Conservation (phyloP, 2,329 filamentous ascomycete genomes). For the Penicillium decumbens region DNA sequence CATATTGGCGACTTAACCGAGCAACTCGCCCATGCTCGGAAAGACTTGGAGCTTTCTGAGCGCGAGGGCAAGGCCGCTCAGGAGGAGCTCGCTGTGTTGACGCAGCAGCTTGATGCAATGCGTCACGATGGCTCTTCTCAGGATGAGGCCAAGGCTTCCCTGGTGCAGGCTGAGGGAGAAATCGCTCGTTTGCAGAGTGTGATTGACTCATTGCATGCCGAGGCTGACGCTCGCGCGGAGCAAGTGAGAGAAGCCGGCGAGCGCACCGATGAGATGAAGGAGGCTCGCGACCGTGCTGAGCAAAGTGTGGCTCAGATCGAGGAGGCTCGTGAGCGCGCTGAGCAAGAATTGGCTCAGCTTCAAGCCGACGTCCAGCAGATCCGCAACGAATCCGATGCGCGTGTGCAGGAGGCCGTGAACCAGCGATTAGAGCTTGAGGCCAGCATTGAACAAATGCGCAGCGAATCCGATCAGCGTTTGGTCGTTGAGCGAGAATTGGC, state of each 20-base stretch:
- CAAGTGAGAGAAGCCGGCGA: slow-evolving; percentile 16
- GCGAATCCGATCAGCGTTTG: slow-evolving; percentile 28
- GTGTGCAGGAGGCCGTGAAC: slow-evolving; percentile 22
- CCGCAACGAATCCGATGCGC: slow-evolving; percentile 31
- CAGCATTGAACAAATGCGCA: slow-evolving; percentile 27
- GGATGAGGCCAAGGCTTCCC: slow-evolving; percentile 30
- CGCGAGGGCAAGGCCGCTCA: slow-evolving; percentile 37
- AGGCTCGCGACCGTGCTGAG: slow-evolving; percentile 22
- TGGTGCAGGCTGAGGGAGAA: slow-evolving; percentile 31
- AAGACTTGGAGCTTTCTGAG: slow-evolving; percentile 55
- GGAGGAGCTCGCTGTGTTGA: slow-evolving; percentile 40
- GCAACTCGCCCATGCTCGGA: slow-evolving; percentile 58
- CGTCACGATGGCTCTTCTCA: slow-evolving; percentile 36
- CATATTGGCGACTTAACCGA: slow-evolving; percentile 45
- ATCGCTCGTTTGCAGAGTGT: slow-evolving; percentile 46
- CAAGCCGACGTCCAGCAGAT: slow-evolving; percentile 32
- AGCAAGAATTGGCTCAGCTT: slow-evolving; percentile 26
- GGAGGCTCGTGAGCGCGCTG: slow-evolving; percentile 28
- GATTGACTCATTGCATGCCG: slow-evolving; percentile 44
- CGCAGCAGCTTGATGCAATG: slow-evolving; percentile 43
- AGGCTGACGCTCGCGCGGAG: slow-evolving; percentile 27
- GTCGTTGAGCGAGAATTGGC: slow-evolving; percentile 26
- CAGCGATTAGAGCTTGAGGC: neutral
- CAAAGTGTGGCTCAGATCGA: slow-evolving; percentile 17
- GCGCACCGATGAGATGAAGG: slow-evolving; percentile 17